Base-by-base conservation (phyloP, 352 stramenopile genomes). In the Phytophthora agathidicida region DNA sequence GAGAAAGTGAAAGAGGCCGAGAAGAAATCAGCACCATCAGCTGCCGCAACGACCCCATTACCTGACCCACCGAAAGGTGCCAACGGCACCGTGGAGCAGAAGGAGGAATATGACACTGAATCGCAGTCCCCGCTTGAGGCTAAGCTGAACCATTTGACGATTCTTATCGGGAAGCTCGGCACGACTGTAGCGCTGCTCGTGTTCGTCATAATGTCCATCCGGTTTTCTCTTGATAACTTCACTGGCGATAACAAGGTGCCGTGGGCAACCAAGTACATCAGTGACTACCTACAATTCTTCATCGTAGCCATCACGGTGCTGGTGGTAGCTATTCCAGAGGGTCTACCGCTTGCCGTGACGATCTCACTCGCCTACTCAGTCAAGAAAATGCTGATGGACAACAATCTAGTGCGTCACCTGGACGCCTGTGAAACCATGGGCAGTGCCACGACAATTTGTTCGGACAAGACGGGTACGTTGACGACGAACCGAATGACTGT, bases 401-500 rank as follows among this genome's bases (percentile, higher is more conserved):
- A 96, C 68, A 96, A 94, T 57, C 77, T 96, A 9, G 90, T 97
- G 39, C 86, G 84, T 16, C 83, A 96, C 66, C 56, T 97, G 38
- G 81, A 94, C 31, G 85, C 85, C 0, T 96, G 86, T 60, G 91
- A 97, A 69, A 98, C 96, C 32, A 96, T 98, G 77, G 96, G 96
- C 59, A 96, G 83, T 59, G 93, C 96, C 0, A 98, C 96, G 10
- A 94, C 93, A 10, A 98, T 99, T 63, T 99, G 96, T 77, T 98
- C 91, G 31, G 97, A 99, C 82, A 99, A 99, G 83, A 99, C 96
- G 2, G 97, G 73, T 35, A 99, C 96, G 16, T 82, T 99, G 5
- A 99, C 97, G 8, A 94, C 97, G 44, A 99, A 99, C 64, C 80
- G 91, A 11, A 99, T 99, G 97, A 98, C 96, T 3, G 93, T 99